Percentiles rank a stretch among this genome's conserved stretches.
Conservation (phyloP, 208 protist species). For the Crithidia bombi region DNA sequence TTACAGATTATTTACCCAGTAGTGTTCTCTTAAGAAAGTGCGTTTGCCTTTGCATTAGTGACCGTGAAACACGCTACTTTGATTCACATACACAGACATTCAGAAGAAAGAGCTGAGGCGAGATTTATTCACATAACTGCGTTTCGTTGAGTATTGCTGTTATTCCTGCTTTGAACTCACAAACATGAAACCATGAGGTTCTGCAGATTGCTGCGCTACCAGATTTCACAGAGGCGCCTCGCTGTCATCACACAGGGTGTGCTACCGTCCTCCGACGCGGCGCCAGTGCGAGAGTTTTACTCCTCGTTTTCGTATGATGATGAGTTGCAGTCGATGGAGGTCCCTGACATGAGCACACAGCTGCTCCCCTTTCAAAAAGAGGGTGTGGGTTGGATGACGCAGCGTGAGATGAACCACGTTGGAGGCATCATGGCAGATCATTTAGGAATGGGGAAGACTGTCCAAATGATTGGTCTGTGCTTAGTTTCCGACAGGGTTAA, state of each 20-base stretch:
- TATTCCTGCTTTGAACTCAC: not conserved
- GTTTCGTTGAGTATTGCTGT: no score
- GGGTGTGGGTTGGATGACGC: slow-evolving; percentile 90
- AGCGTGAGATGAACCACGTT: slow-evolving; percentile 72
- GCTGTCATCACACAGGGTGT: slow-evolving; percentile 49
- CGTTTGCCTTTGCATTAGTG: no score
- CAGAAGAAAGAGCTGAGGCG: no score
- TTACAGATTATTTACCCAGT: no score
- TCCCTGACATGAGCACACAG: slow-evolving; percentile 63
- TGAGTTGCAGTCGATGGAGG: slow-evolving; percentile 60
- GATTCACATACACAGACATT: not conserved
- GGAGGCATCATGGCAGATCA: slow-evolving; percentile 93
- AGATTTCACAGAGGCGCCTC: slow-evolving; percentile 21
- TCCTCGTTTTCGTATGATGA: slow-evolving; percentile 80
- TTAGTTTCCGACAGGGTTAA: slow-evolving; percentile 70
- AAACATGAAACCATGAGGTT: slow-evolving; percentile 31
- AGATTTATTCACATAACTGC: no score
- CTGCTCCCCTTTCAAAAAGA: slow-evolving; percentile 92
- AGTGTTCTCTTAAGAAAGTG: no score
- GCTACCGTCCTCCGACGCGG: slow-evolving; percentile 50
- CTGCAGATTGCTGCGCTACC: slow-evolving; percentile 30
- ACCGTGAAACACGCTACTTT: no score
- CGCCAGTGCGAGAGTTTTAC: slow-evolving; percentile 79
- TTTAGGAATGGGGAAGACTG: slow-evolving; percentile 91
- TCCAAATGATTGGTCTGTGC: slow-evolving; percentile 93